phyloP scores from a whole-genome alignment of 164 flowering plant genomes.

The Saururus chinensis region DNA sequence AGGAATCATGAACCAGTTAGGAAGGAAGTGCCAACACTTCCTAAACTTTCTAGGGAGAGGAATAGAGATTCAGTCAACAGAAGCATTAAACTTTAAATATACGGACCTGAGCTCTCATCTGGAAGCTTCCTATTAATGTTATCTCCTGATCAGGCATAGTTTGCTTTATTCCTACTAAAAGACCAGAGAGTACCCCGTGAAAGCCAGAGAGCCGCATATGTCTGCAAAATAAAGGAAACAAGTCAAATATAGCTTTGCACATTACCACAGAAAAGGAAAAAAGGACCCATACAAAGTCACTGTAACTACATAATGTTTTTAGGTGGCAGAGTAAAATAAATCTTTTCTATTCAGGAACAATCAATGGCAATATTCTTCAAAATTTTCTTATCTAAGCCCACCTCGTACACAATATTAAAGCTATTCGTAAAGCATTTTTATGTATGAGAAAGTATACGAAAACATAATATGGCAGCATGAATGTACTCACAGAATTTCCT shows the following conservation, averaged over 20 bases:
- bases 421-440: background rate
- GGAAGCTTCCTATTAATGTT: conserved; percentile 19
- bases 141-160: conserved; percentile 92
- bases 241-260: no score
- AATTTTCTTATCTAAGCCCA: background rate
- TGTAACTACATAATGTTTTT: background rate
- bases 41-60: no score
- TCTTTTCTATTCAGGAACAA: no score
- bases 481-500: conserved; percentile 76
- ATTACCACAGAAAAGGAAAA: background rate
- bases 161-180: conserved; percentile 87
- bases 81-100: background rate
- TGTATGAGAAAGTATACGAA: background rate
- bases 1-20: background rate
- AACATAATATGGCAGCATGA: background rate
- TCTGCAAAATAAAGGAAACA: conserved; percentile 19
- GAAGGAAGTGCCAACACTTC: background rate
- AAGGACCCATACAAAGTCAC: background rate
- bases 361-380: background rate
- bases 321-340: background rate
- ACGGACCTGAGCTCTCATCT: conserved; percentile 71
- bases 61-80: no score
- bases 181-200: conserved; percentile 75
- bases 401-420: background rate
- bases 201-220: conserved; percentile 87